A percentile compares a stretch with the other conserved stretches of the same genome.
Evolutionary conservation across 73 alveolate genomes (phyloP).

Genomic region (Stentor roeselii): DNA sequence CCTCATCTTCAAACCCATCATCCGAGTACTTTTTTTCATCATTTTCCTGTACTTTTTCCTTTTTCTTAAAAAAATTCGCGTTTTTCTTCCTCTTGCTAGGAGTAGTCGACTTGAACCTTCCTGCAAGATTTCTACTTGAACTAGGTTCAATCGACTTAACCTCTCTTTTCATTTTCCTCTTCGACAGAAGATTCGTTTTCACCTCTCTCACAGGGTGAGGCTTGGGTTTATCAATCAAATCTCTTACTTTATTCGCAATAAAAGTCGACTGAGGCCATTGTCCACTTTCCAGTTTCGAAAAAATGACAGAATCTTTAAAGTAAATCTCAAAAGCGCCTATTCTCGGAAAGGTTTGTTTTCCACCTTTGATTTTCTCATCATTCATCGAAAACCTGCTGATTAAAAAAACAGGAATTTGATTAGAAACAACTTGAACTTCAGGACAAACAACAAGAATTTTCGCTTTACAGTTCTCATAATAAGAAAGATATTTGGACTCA

Average conservation of each 20-base stretch:
- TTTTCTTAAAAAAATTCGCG: not conserved
- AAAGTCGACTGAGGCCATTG: slow-evolving; percentile 40
- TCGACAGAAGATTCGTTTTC: not conserved
- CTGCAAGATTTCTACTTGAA: not conserved
- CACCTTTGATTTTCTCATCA: slow-evolving; percentile 24
- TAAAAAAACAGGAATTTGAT: slow-evolving; percentile 36
- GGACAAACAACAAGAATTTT: slow-evolving; percentile 31
- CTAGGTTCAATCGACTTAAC: not conserved
- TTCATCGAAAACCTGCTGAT: not conserved
- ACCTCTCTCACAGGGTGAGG: slow-evolving; percentile 13
- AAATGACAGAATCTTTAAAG: slow-evolving; percentile 23
- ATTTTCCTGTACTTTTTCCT: not conserved
- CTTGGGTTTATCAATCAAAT: not conserved
- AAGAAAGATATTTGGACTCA: slow-evolving; percentile 28
- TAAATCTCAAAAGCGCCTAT: slow-evolving; percentile 55
- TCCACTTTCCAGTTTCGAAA: slow-evolving; percentile 43
- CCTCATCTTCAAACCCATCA: not conserved
- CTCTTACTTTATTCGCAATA: slow-evolving; percentile 28
- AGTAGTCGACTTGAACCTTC: not conserved
- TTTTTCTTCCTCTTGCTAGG: not conserved
- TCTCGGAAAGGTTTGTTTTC: slow-evolving; percentile 35
- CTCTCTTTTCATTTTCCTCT: not conserved
- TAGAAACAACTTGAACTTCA: slow-evolving; percentile 30
- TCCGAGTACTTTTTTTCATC: not conserved
- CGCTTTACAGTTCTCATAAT: not conserved